These are phyloP conservation scores for Leccinellum luteum DNA, from an alignment of 768 basidiomycete genomes.

Conservation along the genomic window DNA sequence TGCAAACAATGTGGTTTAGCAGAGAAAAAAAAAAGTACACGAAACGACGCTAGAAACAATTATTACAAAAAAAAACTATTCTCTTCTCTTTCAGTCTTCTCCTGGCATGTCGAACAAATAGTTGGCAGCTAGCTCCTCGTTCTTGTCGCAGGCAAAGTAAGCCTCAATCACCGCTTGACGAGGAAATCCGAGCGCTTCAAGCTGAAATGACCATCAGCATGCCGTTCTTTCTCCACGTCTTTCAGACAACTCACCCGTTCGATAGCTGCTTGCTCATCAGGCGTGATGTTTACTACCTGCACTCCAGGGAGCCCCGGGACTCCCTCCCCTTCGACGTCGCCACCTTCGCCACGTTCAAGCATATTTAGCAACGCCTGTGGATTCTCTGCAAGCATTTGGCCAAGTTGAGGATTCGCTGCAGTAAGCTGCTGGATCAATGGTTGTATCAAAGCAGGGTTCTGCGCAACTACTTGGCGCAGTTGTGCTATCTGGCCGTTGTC, in stretches of 20 bases:
- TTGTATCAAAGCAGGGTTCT: constrained; percentile 80
- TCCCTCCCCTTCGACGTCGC: constrained; percentile 38
- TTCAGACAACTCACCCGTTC: constrained; percentile 60
- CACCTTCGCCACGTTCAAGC: constrained; percentile 44
- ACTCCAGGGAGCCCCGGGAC: constrained; percentile 32
- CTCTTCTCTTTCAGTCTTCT: constrained; percentile 30
- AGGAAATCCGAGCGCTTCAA: constrained; percentile 85
- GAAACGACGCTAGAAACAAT: background rate
- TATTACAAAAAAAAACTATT: background rate
- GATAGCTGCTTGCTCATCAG: constrained; percentile 87
- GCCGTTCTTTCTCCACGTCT: background rate
- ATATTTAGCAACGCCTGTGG: constrained; percentile 68
- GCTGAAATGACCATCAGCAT: constrained; percentile 41
- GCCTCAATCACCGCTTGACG: constrained; percentile 83
- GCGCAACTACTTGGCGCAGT: constrained; percentile 64
- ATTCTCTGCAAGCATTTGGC: constrained; percentile 63
- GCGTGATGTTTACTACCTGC: constrained; percentile 69
- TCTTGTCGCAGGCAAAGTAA: constrained; percentile 93
- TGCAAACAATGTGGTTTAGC: constrained; percentile 27
- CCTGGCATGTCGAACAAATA: constrained; percentile 82
- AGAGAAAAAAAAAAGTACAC: constrained; percentile 3
- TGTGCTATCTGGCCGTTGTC: constrained; percentile 67
- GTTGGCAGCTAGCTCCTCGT: constrained; percentile 95
- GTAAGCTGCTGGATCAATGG: constrained; percentile 82
- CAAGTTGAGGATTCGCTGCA: constrained; percentile 69